Base-by-base conservation (phyloP, 208 protist genomes). In the Borovskyia barvae region DNA sequence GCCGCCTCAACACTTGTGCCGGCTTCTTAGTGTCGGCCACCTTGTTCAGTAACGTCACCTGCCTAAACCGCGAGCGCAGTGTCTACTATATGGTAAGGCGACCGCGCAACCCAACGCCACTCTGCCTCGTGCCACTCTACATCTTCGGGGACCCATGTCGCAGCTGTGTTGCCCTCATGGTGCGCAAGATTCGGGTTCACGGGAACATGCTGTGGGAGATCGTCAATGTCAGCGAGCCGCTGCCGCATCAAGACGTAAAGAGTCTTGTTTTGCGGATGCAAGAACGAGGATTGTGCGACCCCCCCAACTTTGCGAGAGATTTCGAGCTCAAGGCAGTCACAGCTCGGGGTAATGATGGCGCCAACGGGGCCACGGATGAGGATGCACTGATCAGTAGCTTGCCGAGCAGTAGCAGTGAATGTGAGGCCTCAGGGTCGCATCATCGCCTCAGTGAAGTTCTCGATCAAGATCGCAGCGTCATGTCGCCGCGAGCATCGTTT, bases 41-140 rank as follows among this genome's bases (percentile, higher is more conserved):
- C 5, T 62, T 93, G 20, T 93, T 90, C 59, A 71, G 64, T 39
- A 64, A 65, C 14, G 71, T 80, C 22, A 37, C 56, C 3, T 53
- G 43, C 15, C 36, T 85, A 14, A 57, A 43, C 36, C 63, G 72
- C 4, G 64, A 69, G 45, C 65, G 33, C 29, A 80, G 79, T 53
- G 72, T 75, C 0, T 89, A 79, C 55, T 93, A 87, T 71, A 75
- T 87, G 50, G 67, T 90, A 11, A 70, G 75, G 22, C 66, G 61
- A 36, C 60, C 75, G 20, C 69, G 68, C 33, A 57, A 70, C 19
- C 22, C 46, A n/a, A 40, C 63, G 3, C 79, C 81, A 11, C 45
- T 90, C 3, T 79, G 65, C 36, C 51, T 93, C 37, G 50, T 93
- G 37, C 82, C 86, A 12, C 39, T 93, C 15, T 66, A 51, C 33